These are phyloP conservation scores for Fonsecaea pugnacius DNA, from an alignment of 2,329 filamentous ascomycete species.

Conservation along the genomic window DNA sequence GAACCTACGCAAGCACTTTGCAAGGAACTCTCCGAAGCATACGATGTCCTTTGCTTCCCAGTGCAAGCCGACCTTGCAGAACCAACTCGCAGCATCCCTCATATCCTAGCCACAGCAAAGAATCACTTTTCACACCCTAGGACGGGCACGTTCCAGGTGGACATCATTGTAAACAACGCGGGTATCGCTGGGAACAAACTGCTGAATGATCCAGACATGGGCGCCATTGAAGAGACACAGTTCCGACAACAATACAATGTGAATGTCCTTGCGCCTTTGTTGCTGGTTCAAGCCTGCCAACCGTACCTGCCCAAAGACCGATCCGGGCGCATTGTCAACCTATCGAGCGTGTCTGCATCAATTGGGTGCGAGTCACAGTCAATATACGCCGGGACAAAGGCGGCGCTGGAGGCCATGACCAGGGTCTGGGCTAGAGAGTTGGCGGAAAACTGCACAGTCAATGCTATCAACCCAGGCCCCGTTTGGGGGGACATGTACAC, in stretches of 20 bases:
- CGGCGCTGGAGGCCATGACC: conserved; percentile 66
- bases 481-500: conserved; percentile 60
- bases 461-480: conserved; percentile 64
- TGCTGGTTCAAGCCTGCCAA: conserved; percentile 60
- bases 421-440: conserved; percentile 65
- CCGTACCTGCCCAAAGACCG: conserved; percentile 62
- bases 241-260: conserved; percentile 62
- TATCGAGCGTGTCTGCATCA: conserved; percentile 59
- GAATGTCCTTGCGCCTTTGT: conserved; percentile 63
- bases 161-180: conserved; percentile 43
- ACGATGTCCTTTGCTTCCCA: conserved; percentile 64
- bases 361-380: conserved; percentile 60
- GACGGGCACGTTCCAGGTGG: conserved; percentile 48
- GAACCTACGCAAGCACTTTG: conserved; percentile 60
- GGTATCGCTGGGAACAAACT: conserved; percentile 53
- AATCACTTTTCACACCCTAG: conserved; percentile 62
- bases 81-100: conserved; percentile 60
- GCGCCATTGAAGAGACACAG: conserved; percentile 52
- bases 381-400: conserved; percentile 67
- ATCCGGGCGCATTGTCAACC: conserved; percentile 62
- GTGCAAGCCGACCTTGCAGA: conserved; percentile 72
- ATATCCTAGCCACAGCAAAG: conserved; percentile 63
- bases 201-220: conserved; percentile 61
- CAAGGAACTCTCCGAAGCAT: conserved; percentile 57
- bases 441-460: conserved; percentile 60